Conservation (phyloP, 257 asterid species). For the Cynanchum wilfordii region DNA sequence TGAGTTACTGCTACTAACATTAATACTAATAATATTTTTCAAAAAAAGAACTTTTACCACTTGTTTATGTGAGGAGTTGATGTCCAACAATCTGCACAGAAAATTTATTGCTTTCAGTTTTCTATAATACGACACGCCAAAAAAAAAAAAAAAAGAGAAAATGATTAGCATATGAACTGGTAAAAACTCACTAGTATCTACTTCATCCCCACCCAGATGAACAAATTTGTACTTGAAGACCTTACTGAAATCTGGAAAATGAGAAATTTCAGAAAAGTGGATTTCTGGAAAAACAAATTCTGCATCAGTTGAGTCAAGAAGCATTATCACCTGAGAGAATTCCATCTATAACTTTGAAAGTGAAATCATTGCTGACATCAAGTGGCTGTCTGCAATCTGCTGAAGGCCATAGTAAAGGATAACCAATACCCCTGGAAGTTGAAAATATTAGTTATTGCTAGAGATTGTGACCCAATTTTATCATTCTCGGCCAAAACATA, state of each 20-base stretch:
- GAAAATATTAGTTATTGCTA: not conserved
- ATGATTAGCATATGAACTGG: not conserved
- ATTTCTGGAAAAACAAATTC: not conserved
- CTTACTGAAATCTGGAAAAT: constrained; percentile 74
- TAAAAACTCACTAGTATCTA: constrained; percentile 57
- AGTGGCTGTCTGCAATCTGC: constrained; percentile 67
- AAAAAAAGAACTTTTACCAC: constrained; percentile 5
- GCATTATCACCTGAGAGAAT: constrained; percentile 65
- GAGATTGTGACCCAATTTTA: too few species aligned
- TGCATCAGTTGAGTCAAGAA: not conserved
- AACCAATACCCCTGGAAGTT: constrained; percentile 73
- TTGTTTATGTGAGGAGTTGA: constrained; percentile 56
- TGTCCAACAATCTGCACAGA: constrained; percentile 79
- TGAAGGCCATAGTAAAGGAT: constrained; percentile 88
- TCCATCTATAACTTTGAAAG: constrained; percentile 80
- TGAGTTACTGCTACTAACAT: not conserved
- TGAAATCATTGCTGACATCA: constrained; percentile 80
- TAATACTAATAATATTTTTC: not conserved
- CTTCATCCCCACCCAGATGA: constrained; percentile 98
- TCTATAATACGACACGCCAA: not conserved
- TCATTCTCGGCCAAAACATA: too few species aligned
- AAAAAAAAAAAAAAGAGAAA: too few species aligned
- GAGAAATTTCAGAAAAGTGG: constrained; percentile 7
- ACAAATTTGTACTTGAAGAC: constrained; percentile 82
- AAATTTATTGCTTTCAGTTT: not conserved